Percentiles rank a stretch among this genome's conserved stretches.
phyloP scores from a whole-genome alignment of 75 land plant genomes.

The Cunninghamia lanceolata region DNA sequence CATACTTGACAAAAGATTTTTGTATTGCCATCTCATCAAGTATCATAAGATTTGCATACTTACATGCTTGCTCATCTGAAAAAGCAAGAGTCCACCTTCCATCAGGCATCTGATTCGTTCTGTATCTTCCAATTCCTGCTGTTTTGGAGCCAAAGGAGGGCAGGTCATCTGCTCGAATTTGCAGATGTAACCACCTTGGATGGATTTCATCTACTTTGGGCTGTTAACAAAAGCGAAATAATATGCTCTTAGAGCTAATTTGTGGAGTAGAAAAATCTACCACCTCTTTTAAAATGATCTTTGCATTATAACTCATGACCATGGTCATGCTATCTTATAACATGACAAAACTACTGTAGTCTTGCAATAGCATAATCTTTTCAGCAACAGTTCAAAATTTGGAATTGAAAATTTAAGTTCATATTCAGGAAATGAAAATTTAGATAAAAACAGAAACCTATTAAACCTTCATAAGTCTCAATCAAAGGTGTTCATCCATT shows the following conservation, averaged over 20 bases:
- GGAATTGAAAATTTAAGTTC: not conserved
- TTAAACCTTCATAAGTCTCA: not conserved
- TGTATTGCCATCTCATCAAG: conserved; percentile 54
- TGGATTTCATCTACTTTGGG: conserved; percentile 92
- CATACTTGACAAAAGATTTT: conserved; percentile 39
- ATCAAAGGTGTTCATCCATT: not conserved
- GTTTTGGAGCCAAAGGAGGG: conserved; percentile 21
- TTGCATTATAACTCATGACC: not conserved
- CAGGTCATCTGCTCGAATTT: conserved; percentile 68
- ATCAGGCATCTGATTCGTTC: conserved; percentile 57
- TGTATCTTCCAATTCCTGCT: conserved; percentile 26
- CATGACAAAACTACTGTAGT: not conserved
- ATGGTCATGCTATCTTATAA: not conserved
- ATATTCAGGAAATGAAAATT: not conserved
- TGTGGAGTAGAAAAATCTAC: not conserved
- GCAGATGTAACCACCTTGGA: conserved; percentile 83
- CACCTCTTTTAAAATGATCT: not conserved
- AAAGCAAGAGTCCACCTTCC: conserved; percentile 98
- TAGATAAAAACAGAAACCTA: not conserved
- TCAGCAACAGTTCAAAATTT: not conserved
- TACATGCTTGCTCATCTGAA: conserved; percentile 69
- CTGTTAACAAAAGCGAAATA: conserved; percentile 30
- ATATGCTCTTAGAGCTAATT: not conserved
- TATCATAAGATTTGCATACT: conserved; percentile 55
- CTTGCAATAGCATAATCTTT: not conserved